phyloP scores from a whole-genome alignment of 768 basidiomycete species.

The Calvatia gigantea region DNA sequence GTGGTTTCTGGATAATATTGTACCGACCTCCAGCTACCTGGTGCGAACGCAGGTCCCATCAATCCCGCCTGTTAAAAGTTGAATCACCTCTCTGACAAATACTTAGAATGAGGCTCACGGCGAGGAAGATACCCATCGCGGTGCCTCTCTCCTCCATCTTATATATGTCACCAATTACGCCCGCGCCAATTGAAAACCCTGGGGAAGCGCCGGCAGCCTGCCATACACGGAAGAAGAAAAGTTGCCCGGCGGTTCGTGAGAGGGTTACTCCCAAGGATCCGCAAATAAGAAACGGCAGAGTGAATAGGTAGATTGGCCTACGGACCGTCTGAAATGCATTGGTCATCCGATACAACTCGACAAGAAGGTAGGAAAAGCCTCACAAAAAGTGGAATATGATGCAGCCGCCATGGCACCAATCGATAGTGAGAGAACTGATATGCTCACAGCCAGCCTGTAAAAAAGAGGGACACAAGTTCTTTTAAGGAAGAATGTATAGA shows the following conservation, averaged over 20 bases:
- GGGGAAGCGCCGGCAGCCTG: slow-evolving; percentile 69
- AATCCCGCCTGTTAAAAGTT: slow-evolving; percentile 55
- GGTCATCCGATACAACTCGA: background rate
- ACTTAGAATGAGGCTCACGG: slow-evolving; percentile 31
- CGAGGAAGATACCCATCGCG: slow-evolving; percentile 59
- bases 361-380: background rate
- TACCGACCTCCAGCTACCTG: slow-evolving; percentile 48
- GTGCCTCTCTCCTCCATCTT: slow-evolving; percentile 56
- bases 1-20: no score
- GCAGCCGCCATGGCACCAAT: slow-evolving; percentile 30
- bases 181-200: slow-evolving; percentile 53
- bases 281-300: slow-evolving; percentile 55
- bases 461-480: no score
- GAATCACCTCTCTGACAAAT: no score
- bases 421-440: slow-evolving; percentile 30
- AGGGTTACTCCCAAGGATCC: slow-evolving; percentile 59
- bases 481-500: no score
- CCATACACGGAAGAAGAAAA: slow-evolving; percentile 61
- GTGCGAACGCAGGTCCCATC: slow-evolving; percentile 59
- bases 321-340: slow-evolving; percentile 75
- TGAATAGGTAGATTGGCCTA: slow-evolving; percentile 52
- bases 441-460: slow-evolving; percentile 32
- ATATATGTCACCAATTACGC: slow-evolving; percentile 67
- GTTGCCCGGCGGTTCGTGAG: slow-evolving; percentile 35
- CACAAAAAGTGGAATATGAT: slow-evolving; percentile 37